A percentile compares a stretch with the other conserved stretches of the same genome.
Conservation (phyloP, 2,329 filamentous ascomycete species). For the Scedosporium minutisporum region DNA sequence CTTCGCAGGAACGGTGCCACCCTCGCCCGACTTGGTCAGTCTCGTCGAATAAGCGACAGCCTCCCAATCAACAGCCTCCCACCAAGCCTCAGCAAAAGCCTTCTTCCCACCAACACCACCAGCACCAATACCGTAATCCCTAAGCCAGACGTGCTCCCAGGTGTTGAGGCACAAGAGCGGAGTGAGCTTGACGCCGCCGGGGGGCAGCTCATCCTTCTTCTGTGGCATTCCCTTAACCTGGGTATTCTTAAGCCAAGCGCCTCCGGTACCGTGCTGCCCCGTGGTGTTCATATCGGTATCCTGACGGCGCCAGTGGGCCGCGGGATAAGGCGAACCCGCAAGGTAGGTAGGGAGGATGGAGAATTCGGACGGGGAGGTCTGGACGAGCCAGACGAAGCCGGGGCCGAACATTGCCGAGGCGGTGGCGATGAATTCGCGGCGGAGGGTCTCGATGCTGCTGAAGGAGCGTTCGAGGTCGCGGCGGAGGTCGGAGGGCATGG, state of each 20-base stretch:
- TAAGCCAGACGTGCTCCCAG: slow-evolving; percentile 90
- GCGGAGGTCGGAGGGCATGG: slow-evolving; percentile 48
- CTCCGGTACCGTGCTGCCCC: slow-evolving; percentile 28
- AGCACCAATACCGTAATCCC: slow-evolving; percentile 58
- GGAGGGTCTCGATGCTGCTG: slow-evolving; percentile 73
- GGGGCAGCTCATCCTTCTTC: slow-evolving; percentile 31
- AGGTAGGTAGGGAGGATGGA: slow-evolving; percentile 82
- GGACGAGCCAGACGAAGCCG: slow-evolving; percentile 93
- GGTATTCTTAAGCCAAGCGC: slow-evolving; percentile 19
- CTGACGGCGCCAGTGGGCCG: slow-evolving; percentile 71
- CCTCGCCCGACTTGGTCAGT: background rate
- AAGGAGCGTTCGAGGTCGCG: slow-evolving; percentile 59
- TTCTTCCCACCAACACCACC: slow-evolving; percentile 62
- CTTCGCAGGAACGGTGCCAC: background rate
- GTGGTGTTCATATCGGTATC: slow-evolving; percentile 60
- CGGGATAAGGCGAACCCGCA: slow-evolving; percentile 78
- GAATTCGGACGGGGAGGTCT: slow-evolving; percentile 37
- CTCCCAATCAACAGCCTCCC: slow-evolving; percentile 79
- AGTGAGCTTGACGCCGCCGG: slow-evolving; percentile 58
- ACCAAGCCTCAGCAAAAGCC: slow-evolving; percentile 71
- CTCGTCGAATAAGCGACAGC: slow-evolving; percentile 41
- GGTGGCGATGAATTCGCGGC: slow-evolving; percentile 67
- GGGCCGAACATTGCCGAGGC: slow-evolving; percentile 91
- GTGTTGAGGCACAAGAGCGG: slow-evolving; percentile 88
- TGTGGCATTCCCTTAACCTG: slow-evolving; percentile 16